phyloP scores from a whole-genome alignment of 192 early-diverging fungal species.

The Backusella morwellensis region DNA sequence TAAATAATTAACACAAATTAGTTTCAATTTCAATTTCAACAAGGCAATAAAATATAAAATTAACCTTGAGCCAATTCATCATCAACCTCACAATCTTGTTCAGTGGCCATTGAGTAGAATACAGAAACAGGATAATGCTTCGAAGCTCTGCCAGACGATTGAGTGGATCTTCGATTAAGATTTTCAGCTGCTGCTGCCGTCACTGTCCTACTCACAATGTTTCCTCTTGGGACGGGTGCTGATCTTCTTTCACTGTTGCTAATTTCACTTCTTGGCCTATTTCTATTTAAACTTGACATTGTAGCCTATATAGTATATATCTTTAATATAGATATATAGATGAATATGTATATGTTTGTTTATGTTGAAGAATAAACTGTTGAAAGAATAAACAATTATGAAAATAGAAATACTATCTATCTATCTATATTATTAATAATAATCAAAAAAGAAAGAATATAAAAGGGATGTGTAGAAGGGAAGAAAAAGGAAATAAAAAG shows the following conservation, averaged over 20 bases:
- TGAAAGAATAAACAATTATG: not conserved
- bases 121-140: constrained; percentile 70
- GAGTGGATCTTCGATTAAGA: constrained; percentile 22
- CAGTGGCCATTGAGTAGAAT: constrained; percentile 81
- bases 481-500: constrained; percentile 7
- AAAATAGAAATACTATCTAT: not conserved
- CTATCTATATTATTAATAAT: no score
- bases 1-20: constrained; percentile 7
- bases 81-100: constrained; percentile 90
- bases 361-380: not conserved
- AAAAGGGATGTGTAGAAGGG: not conserved
- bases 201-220: constrained; percentile 31
- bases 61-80: constrained; percentile 90
- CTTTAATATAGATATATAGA: not conserved
- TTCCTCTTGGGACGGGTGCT: not conserved
- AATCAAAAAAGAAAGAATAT: not conserved
- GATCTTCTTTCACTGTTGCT: not conserved
- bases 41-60: constrained; percentile 1
- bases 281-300: not conserved
- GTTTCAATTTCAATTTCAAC: not conserved
- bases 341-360: not conserved
- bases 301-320: not conserved
- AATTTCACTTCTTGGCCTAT: not conserved
- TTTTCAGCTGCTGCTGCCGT: constrained; percentile 35
- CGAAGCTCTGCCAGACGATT: constrained; percentile 46